Conservation (phyloP, 768 basidiomycete genomes). For the Hemileccinum rubropunctum region DNA sequence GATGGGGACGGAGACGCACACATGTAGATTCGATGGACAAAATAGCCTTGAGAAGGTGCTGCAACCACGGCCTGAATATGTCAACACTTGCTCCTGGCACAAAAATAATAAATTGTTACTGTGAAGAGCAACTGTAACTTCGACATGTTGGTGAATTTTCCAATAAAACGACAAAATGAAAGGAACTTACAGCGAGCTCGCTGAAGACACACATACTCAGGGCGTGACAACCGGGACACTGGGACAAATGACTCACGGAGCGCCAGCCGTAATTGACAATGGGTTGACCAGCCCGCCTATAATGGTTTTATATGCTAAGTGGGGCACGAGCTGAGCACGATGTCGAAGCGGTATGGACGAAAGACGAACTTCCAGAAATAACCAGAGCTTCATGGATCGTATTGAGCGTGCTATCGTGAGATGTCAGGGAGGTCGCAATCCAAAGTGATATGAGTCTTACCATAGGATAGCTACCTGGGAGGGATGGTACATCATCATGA, state of each 20-base stretch:
- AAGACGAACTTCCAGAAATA: neutral
- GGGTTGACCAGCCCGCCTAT: neutral
- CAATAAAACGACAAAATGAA: neutral
- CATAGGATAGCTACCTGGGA: neutral
- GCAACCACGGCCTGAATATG: neutral
- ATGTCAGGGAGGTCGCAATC: neutral
- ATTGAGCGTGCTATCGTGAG: neutral
- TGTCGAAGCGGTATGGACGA: neutral
- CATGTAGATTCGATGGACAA: constrained; percentile 11
- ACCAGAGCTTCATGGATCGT: neutral
- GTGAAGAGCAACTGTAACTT: neutral
- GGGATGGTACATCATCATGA: neutral
- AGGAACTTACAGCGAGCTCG: neutral
- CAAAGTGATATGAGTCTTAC: neutral
- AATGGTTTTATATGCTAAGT: neutral
- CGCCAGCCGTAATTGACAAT: neutral
- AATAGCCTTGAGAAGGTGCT: constrained; percentile 1
- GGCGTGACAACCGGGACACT: neutral
- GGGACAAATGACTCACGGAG: neutral
- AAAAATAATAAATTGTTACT: neutral
- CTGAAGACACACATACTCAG: neutral
- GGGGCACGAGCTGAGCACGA: too few relatives aligned
- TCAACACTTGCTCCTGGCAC: neutral
- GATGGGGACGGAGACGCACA: neutral
- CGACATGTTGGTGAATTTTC: neutral